A percentile compares a stretch with the other conserved stretches of the same genome.
Evolutionary conservation across 1,139 yeast genomes (phyloP).

Genomic region (Sugiyamaella neomexicana): DNA sequence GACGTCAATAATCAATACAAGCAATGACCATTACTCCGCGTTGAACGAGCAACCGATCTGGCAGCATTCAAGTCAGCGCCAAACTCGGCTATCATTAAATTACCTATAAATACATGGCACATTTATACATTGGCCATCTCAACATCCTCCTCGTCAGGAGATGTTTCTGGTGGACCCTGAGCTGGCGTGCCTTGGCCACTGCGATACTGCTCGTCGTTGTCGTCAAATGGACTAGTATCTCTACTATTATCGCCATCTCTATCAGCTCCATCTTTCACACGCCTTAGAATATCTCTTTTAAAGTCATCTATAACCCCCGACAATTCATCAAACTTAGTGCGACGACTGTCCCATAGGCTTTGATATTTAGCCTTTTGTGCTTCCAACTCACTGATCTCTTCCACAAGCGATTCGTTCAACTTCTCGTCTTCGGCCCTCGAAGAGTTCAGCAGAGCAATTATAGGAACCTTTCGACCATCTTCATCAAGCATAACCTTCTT

Average conservation of each 20-base stretch:
- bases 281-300: constrained; percentile 25
- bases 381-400: constrained; percentile 36
- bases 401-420: constrained; percentile 28
- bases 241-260: constrained; percentile 3
- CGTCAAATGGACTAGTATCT: constrained; percentile 7
- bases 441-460: constrained; percentile 31
- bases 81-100: too few species aligned
- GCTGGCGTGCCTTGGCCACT: not conserved
- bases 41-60: not conserved
- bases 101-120: not conserved
- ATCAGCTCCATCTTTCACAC: constrained; percentile 19
- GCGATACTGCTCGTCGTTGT: constrained; percentile 1
- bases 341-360: constrained; percentile 32
- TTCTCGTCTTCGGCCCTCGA: constrained; percentile 32
- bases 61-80: not conserved
- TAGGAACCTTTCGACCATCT: constrained; percentile 22
- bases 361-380: constrained; percentile 28
- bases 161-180: not conserved
- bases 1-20: constrained; percentile 11
- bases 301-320: constrained; percentile 30
- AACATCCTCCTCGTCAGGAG: constrained; percentile 13
- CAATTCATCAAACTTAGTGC: constrained; percentile 31
- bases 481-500: constrained; percentile 29
- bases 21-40: not conserved
- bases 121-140: constrained; percentile 15